Base-by-base conservation (phyloP, 352 stramenopile species). In the Blastocystis sp. region DNA sequence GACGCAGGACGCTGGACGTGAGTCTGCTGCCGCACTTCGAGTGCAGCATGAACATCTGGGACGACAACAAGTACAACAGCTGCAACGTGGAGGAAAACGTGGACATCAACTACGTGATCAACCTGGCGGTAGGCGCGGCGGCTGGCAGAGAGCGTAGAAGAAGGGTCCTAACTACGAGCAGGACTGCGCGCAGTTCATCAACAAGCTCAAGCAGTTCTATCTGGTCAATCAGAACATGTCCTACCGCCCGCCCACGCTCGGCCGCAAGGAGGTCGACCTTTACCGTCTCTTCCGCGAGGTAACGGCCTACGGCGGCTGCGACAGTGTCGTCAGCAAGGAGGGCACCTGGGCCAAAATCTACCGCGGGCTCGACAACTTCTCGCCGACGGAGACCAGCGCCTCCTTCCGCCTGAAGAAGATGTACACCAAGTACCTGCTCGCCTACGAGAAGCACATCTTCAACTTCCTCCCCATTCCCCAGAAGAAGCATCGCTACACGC, bases 381-480 rank as follows among this genome's bases (percentile, higher is more conserved):
- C 57, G 7, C 75, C 75, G 6, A 85, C 75, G 7, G 75, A 85
- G 40, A 85, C 75, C 8, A 59, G 34, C 18, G 75, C 75, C 8
- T 85, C 75, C 4, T 85, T 85, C 56, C 75, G 75, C 2, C 53
- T 85, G 24, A 85, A 85, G 75, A 85, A 85, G 46, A 85, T 85
- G 75, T 85, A 85, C 44, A 85, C 36, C 27, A 85, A 85, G 29
- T 85, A 85, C 51, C 48, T 85, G 44, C 44, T 85, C 0, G 75
- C 57, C n/a, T 85, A 85, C 40, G 75, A 85, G 44, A 85, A 85
- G 18, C 63, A 85, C 40, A 38, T 85, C 14, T 85, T 76, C 29
- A 85, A 85, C 49, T 85, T 85, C 53, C 54, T 81, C 24, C 69
- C 69, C 21, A 81, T 81, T 32, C 69, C 69, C 14, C 42, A 48